Conservation (phyloP, 2,329 filamentous ascomycete genomes). For the Cordyceps cateniannulata region DNA sequence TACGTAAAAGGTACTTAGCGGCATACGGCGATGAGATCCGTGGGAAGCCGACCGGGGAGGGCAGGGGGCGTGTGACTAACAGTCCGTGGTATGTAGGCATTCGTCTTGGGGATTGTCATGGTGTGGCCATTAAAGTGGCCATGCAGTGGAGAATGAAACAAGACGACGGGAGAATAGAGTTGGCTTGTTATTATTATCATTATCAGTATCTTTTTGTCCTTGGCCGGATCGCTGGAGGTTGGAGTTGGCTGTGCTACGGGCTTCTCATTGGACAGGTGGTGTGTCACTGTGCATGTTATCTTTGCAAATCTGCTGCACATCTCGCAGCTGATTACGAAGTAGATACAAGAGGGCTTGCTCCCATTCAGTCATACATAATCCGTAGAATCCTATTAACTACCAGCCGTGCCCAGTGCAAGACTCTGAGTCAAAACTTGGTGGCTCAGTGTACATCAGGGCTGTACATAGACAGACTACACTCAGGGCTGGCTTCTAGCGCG, state of each 20-base stretch:
- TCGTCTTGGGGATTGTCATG: neutral
- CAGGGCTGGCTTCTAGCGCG: neutral
- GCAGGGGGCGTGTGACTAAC: constrained; percentile 5
- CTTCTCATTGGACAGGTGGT: neutral
- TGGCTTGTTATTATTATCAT: neutral
- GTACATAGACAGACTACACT: neutral
- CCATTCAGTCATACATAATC: neutral
- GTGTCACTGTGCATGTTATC: neutral
- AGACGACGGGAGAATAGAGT: constrained; percentile 1
- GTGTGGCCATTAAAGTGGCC: constrained; percentile 12
- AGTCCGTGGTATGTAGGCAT: too few species aligned
- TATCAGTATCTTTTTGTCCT: neutral
- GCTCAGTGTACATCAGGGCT: neutral
- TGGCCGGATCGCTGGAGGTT: neutral
- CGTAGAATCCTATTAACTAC: too few species aligned
- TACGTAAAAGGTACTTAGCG: neutral
- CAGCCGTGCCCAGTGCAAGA: neutral
- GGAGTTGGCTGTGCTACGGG: too few species aligned
- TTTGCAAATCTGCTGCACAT: neutral
- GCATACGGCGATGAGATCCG: constrained; percentile 10
- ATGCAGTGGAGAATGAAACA: constrained; percentile 10
- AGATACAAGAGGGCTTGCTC: too few species aligned
- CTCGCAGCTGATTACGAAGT: neutral
- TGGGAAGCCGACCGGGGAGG: constrained; percentile 8
- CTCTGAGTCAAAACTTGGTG: neutral